Evolutionary conservation across 2,329 filamentous ascomycete species (phyloP).

Genomic region (Pezicula rhizophila): DNA sequence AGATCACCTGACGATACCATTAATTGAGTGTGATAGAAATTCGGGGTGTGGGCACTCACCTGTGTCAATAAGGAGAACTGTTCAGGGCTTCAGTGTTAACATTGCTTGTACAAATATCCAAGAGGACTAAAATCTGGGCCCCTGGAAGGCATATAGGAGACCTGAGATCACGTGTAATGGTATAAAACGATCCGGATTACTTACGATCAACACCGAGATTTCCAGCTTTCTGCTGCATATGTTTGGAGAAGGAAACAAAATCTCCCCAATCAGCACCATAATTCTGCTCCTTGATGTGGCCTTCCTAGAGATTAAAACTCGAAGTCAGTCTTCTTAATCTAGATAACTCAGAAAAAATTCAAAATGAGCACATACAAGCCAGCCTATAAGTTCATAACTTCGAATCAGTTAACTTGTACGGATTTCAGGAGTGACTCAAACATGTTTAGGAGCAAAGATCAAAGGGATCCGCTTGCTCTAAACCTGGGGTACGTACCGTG

Average conservation of each 20-base stretch:
- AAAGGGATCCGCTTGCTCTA: no score
- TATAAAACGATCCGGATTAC: neutral
- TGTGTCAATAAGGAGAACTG: slow-evolving; percentile 70
- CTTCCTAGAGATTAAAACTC: slow-evolving; percentile 44
- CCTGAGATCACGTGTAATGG: neutral
- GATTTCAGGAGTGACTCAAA: no score
- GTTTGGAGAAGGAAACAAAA: slow-evolving; percentile 84
- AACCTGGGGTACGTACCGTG: slow-evolving; percentile 36
- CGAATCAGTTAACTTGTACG: no score
- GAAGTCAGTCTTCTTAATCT: no score
- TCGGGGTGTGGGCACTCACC: slow-evolving; percentile 36
- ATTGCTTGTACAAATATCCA: no score
- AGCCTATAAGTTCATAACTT: no score
- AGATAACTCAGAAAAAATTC: slow-evolving; percentile 47
- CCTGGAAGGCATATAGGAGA: neutral
- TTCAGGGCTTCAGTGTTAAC: no score
- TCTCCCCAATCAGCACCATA: slow-evolving; percentile 98
- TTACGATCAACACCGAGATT: slow-evolving; percentile 62
- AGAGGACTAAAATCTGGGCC: no score
- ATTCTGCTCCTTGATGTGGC: slow-evolving; percentile 82
- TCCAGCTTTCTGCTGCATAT: slow-evolving; percentile 73
- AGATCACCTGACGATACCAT: slow-evolving; percentile 46
- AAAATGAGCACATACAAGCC: no score
- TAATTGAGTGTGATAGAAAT: neutral
- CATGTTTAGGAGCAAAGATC: no score